These are phyloP conservation scores for Boletus fagicola DNA, from an alignment of 768 basidiomycete species.

Conservation along the genomic window DNA sequence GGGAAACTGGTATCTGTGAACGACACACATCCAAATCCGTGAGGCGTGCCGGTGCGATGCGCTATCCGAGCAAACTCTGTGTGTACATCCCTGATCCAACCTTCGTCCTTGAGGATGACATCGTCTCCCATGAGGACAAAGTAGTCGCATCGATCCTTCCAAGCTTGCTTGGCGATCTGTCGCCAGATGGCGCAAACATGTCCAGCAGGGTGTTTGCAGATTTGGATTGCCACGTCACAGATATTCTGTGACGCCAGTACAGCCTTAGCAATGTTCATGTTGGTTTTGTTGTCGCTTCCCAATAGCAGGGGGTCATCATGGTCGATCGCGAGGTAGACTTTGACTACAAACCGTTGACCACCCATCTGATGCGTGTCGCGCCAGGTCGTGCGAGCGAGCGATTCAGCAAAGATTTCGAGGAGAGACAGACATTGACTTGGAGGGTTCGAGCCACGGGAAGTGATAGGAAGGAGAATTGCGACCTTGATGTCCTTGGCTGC, in stretches of 20 bases:
- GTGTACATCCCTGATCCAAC: constrained; percentile 49
- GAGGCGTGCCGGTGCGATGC: constrained; percentile 29
- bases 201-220: constrained; percentile 42
- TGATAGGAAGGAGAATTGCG: constrained; percentile 57
- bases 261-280: constrained; percentile 34
- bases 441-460: constrained; percentile 42
- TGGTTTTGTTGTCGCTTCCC: constrained; percentile 5
- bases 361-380: constrained; percentile 38
- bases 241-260: constrained; percentile 41
- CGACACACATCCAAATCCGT: constrained; percentile 55
- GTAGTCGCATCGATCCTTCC: constrained; percentile 48
- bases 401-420: constrained; percentile 42
- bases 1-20: constrained; percentile 56
- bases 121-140: constrained; percentile 57
- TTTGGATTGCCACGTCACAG: constrained; percentile 34
- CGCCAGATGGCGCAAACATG: constrained; percentile 56
- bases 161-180: constrained; percentile 47
- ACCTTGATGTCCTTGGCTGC: constrained; percentile 37
- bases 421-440: constrained; percentile 41
- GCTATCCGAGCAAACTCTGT: constrained; percentile 39
- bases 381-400: constrained; percentile 46
- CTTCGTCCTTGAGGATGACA: constrained; percentile 46
- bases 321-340: constrained; percentile 55
- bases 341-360: constrained; percentile 34
- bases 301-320: constrained; percentile 45